A percentile compares a stretch with the other conserved stretches of the same genome.
Evolutionary conservation across 768 basidiomycete species (phyloP).

Genomic region (Crassisporium funariophilum): DNA sequence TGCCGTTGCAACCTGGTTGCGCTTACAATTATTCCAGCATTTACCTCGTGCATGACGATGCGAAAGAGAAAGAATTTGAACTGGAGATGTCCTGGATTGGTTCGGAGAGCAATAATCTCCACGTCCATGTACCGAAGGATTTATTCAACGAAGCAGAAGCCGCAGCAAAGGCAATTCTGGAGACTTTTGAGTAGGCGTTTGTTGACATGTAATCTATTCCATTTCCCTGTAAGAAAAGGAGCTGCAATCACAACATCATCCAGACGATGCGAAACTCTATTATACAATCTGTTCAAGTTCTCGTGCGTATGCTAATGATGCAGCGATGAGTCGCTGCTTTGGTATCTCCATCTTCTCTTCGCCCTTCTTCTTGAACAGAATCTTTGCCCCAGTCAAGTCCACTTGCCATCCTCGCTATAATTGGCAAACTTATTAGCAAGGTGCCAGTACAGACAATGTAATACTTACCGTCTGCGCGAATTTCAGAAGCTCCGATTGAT

Average conservation of each 20-base stretch:
- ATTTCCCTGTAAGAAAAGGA: constrained; percentile 9
- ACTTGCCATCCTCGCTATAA: constrained; percentile 83
- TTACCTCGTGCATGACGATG: constrained; percentile 96
- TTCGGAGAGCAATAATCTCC: constrained; percentile 76
- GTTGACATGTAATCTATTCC: constrained; percentile 23
- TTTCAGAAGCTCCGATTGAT: constrained; percentile 73
- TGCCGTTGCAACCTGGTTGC: background rate
- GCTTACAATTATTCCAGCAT: constrained; percentile 56
- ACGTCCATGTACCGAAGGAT: constrained; percentile 84
- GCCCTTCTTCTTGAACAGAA: constrained; percentile 78
- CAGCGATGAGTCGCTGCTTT: constrained; percentile 78
- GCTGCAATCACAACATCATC: constrained; percentile 15
- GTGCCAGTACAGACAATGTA: background rate
- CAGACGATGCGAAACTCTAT: constrained; percentile 27
- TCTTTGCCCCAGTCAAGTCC: constrained; percentile 64
- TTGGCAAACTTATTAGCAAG: constrained; percentile 11
- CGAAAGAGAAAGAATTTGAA: constrained; percentile 98
- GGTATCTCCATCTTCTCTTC: constrained; percentile 87
- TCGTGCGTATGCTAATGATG: constrained; percentile 78
- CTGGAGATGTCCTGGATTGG: constrained; percentile 98
- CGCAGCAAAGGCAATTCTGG: constrained; percentile 85
- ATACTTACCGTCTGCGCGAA: constrained; percentile 74
- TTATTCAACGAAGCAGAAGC: constrained; percentile 83
- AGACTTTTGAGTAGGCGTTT: constrained; percentile 48
- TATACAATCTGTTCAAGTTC: constrained; percentile 92